Percentiles rank a stretch among this genome's conserved stretches.
phyloP scores from a whole-genome alignment of 768 basidiomycete species.

The Boletus sensibilis region DNA sequence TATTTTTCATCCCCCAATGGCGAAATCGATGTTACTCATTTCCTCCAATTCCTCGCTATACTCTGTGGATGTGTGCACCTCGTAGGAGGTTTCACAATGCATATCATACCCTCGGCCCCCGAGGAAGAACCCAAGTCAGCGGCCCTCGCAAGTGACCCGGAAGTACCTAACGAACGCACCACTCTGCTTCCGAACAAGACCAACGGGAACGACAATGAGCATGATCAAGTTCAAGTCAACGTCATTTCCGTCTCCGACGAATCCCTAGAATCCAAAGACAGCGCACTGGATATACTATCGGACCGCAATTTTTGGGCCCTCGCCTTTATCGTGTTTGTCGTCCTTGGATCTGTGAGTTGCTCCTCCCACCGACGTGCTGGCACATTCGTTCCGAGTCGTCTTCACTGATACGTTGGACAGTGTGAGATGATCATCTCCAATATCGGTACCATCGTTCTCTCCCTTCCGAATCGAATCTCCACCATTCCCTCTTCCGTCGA shows the following conservation, averaged over 20 bases:
- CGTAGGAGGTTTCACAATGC: conserved; percentile 49
- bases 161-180: conserved; percentile 29
- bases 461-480: conserved; percentile 44
- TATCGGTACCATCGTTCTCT: conserved; percentile 71
- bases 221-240: conserved; percentile 16
- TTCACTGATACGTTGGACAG: conserved; percentile 33
- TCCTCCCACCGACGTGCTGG: too few species aligned
- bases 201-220: conserved; percentile 11
- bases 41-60: conserved; percentile 56
- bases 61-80: conserved; percentile 53
- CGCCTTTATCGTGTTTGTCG: conserved; percentile 45
- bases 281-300: conserved; percentile 45
- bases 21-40: conserved; percentile 48
- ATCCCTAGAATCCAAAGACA: conserved; percentile 13
- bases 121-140: conserved; percentile 1
- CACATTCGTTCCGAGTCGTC: not conserved
- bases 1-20: conserved; percentile 53
- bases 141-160: conserved; percentile 9
- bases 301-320: conserved; percentile 68
- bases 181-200: conserved; percentile 30
- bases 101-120: conserved; percentile 14
- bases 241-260: conserved; percentile 29
- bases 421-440: conserved; percentile 84
- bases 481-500: conserved; percentile 5
- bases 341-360: conserved; percentile 66